Conservation (phyloP, 257 asterid genomes). For the Solanum sejunctum region DNA sequence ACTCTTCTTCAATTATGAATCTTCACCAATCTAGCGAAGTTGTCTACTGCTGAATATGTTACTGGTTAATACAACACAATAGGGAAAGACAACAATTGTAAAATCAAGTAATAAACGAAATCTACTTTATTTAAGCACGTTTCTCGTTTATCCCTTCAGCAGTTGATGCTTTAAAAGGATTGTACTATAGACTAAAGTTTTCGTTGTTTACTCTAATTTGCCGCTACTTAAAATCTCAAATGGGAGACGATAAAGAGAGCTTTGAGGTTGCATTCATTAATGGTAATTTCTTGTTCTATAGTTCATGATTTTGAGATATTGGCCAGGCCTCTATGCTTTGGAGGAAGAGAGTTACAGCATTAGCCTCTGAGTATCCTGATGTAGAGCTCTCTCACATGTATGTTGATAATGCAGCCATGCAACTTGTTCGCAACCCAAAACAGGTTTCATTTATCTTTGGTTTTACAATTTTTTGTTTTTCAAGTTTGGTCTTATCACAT, state of each 20-base stretch:
- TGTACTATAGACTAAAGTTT: neutral
- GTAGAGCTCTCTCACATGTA: constrained; percentile 98
- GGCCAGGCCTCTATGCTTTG: constrained; percentile 92
- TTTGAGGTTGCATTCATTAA: neutral
- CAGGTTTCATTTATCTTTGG: constrained; percentile 38
- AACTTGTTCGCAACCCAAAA: constrained; percentile 92
- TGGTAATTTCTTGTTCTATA: neutral
- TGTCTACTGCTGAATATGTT: neutral
- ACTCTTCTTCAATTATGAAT: neutral
- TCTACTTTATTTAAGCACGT: neutral
- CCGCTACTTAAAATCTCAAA: neutral
- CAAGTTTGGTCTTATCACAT: neutral
- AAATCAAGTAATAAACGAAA: neutral
- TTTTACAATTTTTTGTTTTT: neutral
- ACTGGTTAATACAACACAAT: neutral
- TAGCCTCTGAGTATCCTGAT: constrained; percentile 83
- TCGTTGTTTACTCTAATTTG: neutral
- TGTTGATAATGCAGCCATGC: constrained; percentile 99
- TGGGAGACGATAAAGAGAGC: neutral
- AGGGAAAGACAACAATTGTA: neutral
- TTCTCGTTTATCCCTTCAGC: neutral
- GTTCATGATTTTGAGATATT: constrained; percentile 8
- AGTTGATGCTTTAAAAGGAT: neutral
- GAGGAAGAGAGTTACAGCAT: constrained; percentile 59
- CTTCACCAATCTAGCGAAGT: neutral